Evolutionary conservation across 768 basidiomycete species (phyloP).

Genomic region (Crassisporium funariophilum): DNA sequence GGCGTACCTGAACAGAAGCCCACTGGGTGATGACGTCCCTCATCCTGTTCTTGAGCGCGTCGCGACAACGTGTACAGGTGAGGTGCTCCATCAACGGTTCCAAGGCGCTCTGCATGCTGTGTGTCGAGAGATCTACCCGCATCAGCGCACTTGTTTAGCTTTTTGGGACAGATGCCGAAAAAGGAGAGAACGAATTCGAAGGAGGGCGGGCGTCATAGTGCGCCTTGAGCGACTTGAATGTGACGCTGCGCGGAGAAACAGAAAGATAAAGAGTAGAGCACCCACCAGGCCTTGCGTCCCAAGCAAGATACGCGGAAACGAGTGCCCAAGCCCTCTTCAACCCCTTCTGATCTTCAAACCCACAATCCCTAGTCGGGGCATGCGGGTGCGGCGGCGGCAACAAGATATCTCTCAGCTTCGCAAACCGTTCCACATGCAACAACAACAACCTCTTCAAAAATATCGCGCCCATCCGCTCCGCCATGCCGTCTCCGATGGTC

Average conservation of each 20-base stretch:
- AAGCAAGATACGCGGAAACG: constrained; percentile 30
- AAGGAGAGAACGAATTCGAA: too few species aligned
- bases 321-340: constrained; percentile 36
- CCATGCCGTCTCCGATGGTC: constrained; percentile 37
- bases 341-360: constrained; percentile 29
- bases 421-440: constrained; percentile 36
- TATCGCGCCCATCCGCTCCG: constrained; percentile 36
- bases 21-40: constrained; percentile 25
- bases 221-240: too few species aligned
- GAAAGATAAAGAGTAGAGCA: neutral
- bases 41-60: constrained; percentile 20
- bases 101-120: constrained; percentile 21
- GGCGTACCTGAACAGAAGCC: constrained; percentile 28
- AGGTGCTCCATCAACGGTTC: constrained; percentile 23
- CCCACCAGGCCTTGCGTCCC: constrained; percentile 34
- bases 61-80: constrained; percentile 22
- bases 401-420: constrained; percentile 34
- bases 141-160: too few species aligned
- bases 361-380: constrained; percentile 27
- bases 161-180: too few species aligned
- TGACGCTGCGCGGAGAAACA: too few species aligned
- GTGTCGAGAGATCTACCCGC: constrained; percentile 26
- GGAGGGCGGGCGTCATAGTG: too few species aligned
- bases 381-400: constrained; percentile 27
- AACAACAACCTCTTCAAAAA: constrained; percentile 41